Evolutionary conservation across 1,139 yeast genomes (phyloP).

Genomic region (Saccharomycopsis crataegensis): DNA sequence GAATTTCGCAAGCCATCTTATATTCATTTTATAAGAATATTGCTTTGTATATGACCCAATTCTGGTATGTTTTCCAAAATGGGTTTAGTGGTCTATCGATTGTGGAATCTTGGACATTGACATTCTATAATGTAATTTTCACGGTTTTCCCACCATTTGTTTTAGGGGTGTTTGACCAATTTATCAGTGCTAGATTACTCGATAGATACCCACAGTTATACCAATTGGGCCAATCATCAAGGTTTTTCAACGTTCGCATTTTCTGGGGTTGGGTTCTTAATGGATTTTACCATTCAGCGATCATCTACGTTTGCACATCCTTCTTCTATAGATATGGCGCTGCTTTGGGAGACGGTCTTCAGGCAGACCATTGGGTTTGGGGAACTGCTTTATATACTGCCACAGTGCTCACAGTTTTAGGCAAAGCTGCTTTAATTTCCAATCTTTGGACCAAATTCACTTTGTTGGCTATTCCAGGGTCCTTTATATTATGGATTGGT

Average conservation of each 20-base stretch:
- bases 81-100: constrained; percentile 94
- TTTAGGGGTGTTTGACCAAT: constrained; percentile 94
- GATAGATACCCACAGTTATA: constrained; percentile 92
- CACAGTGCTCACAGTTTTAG: constrained; percentile 81
- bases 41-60: constrained; percentile 93
- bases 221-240: constrained; percentile 81
- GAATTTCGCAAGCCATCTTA: constrained; percentile 84
- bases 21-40: constrained; percentile 95
- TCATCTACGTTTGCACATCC: constrained; percentile 68
- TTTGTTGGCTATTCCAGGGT: constrained; percentile 88
- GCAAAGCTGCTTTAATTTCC: constrained; percentile 89
- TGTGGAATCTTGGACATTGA: constrained; percentile 96
- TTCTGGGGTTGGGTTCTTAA: constrained; percentile 98
- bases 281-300: constrained; percentile 90
- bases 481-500: constrained; percentile 73
- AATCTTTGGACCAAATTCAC: constrained; percentile 96
- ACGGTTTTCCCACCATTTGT: constrained; percentile 95
- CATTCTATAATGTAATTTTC: constrained; percentile 91
- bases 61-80: constrained; percentile 92
- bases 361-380: constrained; percentile 93
- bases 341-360: constrained; percentile 56
- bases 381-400: constrained; percentile 88
- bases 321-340: constrained; percentile 66
- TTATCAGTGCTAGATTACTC: constrained; percentile 80
- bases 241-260: constrained; percentile 80